These are phyloP conservation scores for Cercospora canescens DNA, from an alignment of 2,329 filamentous ascomycete species.

Conservation along the genomic window DNA sequence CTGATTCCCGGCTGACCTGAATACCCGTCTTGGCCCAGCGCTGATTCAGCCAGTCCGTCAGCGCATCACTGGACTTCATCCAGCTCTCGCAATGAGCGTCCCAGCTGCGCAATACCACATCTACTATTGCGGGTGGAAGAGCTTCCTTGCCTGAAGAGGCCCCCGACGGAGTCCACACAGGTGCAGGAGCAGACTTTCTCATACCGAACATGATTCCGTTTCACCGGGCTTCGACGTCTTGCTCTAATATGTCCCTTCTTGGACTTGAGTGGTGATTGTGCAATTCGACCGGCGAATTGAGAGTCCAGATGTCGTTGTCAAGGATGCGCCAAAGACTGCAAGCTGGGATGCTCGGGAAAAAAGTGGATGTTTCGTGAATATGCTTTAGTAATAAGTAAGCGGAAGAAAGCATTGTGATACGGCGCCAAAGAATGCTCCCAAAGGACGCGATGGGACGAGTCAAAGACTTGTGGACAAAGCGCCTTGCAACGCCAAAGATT, in stretches of 20 bases:
- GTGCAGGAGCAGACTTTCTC: not conserved
- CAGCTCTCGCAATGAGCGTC: conserved; percentile 22
- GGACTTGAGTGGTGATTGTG: not conserved
- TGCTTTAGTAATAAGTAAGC: not conserved
- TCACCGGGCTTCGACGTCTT: not conserved
- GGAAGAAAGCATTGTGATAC: not conserved
- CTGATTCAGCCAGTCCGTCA: conserved; percentile 32
- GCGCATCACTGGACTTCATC: conserved; percentile 25
- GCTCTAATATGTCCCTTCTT: not conserved
- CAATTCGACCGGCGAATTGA: conserved; percentile 4
- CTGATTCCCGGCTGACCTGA: conserved; percentile 24
- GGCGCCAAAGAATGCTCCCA: not conserved
- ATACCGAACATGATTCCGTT: not conserved
- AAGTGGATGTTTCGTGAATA: not conserved
- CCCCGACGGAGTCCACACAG: conserved; percentile 5
- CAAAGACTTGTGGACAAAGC: not conserved
- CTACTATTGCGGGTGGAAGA: conserved; percentile 22
- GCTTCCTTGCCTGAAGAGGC: conserved; percentile 12
- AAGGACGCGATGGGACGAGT: not conserved
- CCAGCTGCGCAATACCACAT: conserved; percentile 25
- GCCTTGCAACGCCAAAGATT: not conserved
- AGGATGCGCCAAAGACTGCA: not conserved
- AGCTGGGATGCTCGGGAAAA: not conserved
- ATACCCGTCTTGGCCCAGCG: conserved; percentile 31
- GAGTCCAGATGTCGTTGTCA: not conserved